Percentiles rank a stretch among this genome's conserved stretches.
Evolutionary conservation across 768 basidiomycete species (phyloP).

Genomic region (Termitomyces sp.): DNA sequence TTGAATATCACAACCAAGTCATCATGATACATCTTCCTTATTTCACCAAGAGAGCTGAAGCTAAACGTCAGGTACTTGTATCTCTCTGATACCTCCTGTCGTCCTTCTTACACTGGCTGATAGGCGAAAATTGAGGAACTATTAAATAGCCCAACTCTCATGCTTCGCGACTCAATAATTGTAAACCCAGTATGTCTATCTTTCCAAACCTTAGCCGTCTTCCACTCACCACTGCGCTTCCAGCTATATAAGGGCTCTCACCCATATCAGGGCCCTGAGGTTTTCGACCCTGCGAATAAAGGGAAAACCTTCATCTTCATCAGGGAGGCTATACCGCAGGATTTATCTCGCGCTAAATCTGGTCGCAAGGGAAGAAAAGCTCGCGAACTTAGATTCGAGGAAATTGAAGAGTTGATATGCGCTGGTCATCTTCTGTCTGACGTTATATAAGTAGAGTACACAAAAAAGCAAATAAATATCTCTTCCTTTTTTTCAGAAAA

Average conservation of each 20-base stretch:
- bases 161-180: neutral
- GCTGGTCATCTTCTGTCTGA: neutral
- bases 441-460: neutral
- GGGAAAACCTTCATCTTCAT: neutral
- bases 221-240: neutral
- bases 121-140: conserved; percentile 1
- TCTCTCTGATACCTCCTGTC: neutral
- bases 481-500: too few relatives aligned
- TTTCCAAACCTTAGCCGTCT: fast-evolving
- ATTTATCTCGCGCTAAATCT: neutral
- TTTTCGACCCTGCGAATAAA: neutral
- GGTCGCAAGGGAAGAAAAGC: neutral
- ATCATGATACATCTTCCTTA: neutral
- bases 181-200: conserved; percentile 1
- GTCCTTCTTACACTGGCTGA: neutral
- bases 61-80: neutral
- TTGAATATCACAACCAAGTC: neutral
- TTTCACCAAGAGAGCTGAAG: neutral
- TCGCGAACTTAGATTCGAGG: neutral
- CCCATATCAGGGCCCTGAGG: conserved; percentile 3
- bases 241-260: neutral
- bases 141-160: neutral
- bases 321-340: neutral
- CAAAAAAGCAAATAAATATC: neutral
- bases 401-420: neutral